Percentiles rank a stretch among this genome's conserved stretches.
Conservation (phyloP, 2,329 filamentous ascomycete genomes). For the Colletotrichum incanum region DNA sequence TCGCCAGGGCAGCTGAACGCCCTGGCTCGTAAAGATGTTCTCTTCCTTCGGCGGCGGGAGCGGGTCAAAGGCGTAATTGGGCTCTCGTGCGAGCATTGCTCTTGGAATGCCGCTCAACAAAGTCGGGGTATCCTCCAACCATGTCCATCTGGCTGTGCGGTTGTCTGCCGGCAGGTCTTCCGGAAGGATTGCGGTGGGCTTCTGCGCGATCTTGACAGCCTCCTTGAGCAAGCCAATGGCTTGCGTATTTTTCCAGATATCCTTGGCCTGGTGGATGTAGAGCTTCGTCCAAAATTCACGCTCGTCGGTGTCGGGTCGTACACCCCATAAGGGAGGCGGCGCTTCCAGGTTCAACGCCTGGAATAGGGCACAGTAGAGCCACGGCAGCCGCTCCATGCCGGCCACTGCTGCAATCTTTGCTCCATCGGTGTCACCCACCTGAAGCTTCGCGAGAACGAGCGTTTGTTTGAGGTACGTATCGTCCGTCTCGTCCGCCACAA, state of each 20-base stretch:
- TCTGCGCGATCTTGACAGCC: slow-evolving; percentile 71
- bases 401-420: slow-evolving; percentile 76
- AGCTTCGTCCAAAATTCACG: slow-evolving; percentile 79
- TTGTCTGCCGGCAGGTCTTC: slow-evolving; percentile 58
- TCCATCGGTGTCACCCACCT: slow-evolving; percentile 73
- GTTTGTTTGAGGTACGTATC: slow-evolving; percentile 83
- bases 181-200: slow-evolving; percentile 57
- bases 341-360: slow-evolving; percentile 84
- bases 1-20: slow-evolving; percentile 61
- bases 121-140: slow-evolving; percentile 81
- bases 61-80: slow-evolving; percentile 85
- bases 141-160: slow-evolving; percentile 80
- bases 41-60: slow-evolving; percentile 77
- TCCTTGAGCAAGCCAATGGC: slow-evolving; percentile 78
- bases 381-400: slow-evolving; percentile 83
- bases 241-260: slow-evolving; percentile 88
- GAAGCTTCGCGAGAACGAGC: slow-evolving; percentile 81
- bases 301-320: slow-evolving; percentile 75
- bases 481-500: slow-evolving; percentile 59
- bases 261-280: slow-evolving; percentile 83
- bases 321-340: slow-evolving; percentile 88
- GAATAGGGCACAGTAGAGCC: slow-evolving; percentile 87
- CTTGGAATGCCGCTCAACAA: slow-evolving; percentile 81
- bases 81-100: slow-evolving; percentile 73
- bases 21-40: slow-evolving; percentile 65